Percentiles rank a stretch among this genome's conserved stretches.
These are phyloP conservation scores for Wickerhamiella bombiphila DNA, from an alignment of 805 yeast species.

Conservation along the genomic window DNA sequence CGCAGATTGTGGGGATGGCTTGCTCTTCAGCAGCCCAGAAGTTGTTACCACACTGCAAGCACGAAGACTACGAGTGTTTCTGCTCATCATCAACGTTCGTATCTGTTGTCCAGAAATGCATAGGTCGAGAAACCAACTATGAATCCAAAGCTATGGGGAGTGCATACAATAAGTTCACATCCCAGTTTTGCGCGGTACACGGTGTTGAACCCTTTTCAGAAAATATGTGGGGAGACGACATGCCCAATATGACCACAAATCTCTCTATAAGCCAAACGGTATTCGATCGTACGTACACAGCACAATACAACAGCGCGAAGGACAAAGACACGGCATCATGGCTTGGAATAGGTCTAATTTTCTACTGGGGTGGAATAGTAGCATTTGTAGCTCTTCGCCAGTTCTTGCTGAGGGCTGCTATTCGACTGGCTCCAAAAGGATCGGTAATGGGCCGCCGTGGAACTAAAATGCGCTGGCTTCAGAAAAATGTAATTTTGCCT, in stretches of 20 bases:
- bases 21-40: constrained; percentile 16
- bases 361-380: constrained; percentile 21
- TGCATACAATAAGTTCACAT: constrained; percentile 22
- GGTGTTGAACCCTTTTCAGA: constrained; percentile 6
- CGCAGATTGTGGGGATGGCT: constrained; percentile 11
- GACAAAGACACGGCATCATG: constrained; percentile 21
- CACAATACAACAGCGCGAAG: constrained; percentile 12
- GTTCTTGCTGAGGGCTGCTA: constrained; percentile 6
- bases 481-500: constrained; percentile 24
- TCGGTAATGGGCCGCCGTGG: constrained; percentile 16
- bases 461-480: constrained; percentile 12
- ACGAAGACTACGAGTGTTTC: constrained; percentile 20
- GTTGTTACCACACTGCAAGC: constrained; percentile 12
- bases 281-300: constrained; percentile 13
- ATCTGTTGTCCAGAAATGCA: constrained; percentile 23
- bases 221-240: constrained; percentile 9
- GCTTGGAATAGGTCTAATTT: constrained; percentile 21
- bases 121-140: constrained; percentile 14
- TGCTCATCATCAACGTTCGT: constrained; percentile 19
- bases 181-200: constrained; percentile 17
- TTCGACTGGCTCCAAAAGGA: constrained; percentile 16
- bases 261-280: constrained; percentile 9
- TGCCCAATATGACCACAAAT: constrained; percentile 2
- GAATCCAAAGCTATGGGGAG: constrained; percentile 17
- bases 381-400: constrained; percentile 3